phyloP scores from a whole-genome alignment of 306 rosid genomes.

The Citrullus mucosospermus region DNA sequence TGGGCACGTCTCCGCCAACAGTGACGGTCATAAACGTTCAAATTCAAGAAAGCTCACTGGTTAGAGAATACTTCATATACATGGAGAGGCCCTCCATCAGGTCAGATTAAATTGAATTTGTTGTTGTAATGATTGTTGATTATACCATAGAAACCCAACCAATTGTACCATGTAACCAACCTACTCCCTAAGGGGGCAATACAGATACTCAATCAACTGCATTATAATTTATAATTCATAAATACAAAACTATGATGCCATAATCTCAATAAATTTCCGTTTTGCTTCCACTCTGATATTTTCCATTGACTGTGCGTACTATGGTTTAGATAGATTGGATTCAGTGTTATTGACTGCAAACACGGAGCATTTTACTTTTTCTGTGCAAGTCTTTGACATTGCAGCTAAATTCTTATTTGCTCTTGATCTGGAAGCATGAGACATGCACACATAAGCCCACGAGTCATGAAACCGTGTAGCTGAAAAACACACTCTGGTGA shows the following conservation, averaged over 20 bases:
- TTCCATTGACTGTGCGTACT: neutral
- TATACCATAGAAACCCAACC: conserved; percentile 1
- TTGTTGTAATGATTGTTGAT: neutral
- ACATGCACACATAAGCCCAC: neutral
- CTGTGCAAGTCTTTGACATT: neutral
- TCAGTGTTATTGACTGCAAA: neutral
- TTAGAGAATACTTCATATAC: neutral
- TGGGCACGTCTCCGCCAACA: neutral
- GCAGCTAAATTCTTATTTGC: neutral
- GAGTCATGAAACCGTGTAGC: neutral
- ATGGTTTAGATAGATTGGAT: neutral
- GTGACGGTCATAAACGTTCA: neutral
- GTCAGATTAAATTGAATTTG: neutral
- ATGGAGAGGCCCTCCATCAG: neutral
- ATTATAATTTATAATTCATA: neutral
- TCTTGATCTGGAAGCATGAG: neutral
- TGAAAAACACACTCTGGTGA: neutral
- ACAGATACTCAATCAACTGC: neutral
- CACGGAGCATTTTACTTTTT: neutral
- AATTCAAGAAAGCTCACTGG: neutral
- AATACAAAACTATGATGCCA: neutral
- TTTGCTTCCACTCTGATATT: neutral
- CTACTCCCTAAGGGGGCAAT: neutral
- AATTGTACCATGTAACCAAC: neutral
- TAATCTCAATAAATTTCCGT: neutral